phyloP scores from a whole-genome alignment of 495 filamentous ascomycete genomes.

The Trichocladium antarcticum region DNA sequence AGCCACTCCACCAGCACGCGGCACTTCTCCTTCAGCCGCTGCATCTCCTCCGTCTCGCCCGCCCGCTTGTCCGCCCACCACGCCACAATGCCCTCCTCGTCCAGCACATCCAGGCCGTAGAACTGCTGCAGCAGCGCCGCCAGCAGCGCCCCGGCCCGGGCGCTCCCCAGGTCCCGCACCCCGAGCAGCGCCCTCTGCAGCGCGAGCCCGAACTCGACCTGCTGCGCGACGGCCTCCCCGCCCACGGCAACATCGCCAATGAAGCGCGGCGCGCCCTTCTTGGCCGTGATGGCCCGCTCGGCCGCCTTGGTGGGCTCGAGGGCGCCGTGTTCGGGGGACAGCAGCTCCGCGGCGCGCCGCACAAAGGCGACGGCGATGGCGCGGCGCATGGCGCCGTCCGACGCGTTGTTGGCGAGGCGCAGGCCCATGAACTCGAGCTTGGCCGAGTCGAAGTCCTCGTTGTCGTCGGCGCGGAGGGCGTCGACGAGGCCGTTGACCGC shows the following conservation, averaged over 20 bases:
- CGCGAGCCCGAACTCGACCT: slow-evolving; percentile 73
- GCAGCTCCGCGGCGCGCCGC: slow-evolving; percentile 63
- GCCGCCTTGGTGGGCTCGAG: slow-evolving; percentile 55
- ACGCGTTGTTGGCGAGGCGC: slow-evolving; percentile 79
- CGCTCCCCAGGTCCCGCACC: slow-evolving; percentile 40
- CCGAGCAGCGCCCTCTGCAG: slow-evolving; percentile 67
- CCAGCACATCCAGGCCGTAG: slow-evolving; percentile 73
- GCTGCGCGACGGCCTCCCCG: slow-evolving; percentile 40
- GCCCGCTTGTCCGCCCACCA: slow-evolving; percentile 77
- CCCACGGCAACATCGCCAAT: slow-evolving; percentile 42
- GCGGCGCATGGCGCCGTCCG: slow-evolving; percentile 73
- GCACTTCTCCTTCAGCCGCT: slow-evolving; percentile 57
- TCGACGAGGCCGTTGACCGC: slow-evolving; percentile 76
- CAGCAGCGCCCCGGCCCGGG: slow-evolving; percentile 49
- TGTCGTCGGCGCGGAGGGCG: slow-evolving; percentile 47
- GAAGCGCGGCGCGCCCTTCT: slow-evolving; percentile 40
- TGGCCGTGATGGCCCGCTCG: slow-evolving; percentile 41
- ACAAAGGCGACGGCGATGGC: slow-evolving; percentile 78
- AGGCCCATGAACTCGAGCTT: slow-evolving; percentile 83
- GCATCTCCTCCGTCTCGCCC: slow-evolving; percentile 52
- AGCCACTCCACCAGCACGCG: slow-evolving; percentile 78
- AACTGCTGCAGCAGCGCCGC: slow-evolving; percentile 67
- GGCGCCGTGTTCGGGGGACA: slow-evolving; percentile 41
- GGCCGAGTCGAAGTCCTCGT: slow-evolving; percentile 70
- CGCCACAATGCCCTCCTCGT: slow-evolving; percentile 74